Evolutionary conservation across 176 grass and related monocot species (phyloP).

Genomic region (Aechmea fasciata): DNA sequence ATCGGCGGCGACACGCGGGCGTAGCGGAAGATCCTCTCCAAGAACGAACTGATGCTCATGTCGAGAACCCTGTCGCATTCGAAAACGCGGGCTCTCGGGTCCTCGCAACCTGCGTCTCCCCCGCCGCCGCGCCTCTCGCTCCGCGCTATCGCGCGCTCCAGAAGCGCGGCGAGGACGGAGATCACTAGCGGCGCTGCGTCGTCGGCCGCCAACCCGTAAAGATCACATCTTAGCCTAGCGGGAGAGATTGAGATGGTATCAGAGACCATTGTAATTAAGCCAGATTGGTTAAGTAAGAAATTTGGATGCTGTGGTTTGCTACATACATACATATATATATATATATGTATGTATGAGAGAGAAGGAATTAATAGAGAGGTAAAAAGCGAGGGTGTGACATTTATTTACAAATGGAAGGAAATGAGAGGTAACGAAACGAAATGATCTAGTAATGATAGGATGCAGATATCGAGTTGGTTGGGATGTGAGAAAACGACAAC

Average conservation of each 20-base stretch:
- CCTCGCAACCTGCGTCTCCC: not conserved
- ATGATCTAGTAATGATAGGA: not conserved
- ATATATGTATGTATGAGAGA: not conserved
- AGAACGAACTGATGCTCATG: constrained; percentile 53
- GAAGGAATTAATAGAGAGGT: not conserved
- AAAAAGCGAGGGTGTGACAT: not conserved
- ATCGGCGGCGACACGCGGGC: constrained; percentile 47
- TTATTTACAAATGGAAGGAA: not conserved
- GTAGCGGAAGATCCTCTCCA: constrained; percentile 68
- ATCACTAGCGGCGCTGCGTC: constrained; percentile 36
- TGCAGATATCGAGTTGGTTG: constrained; percentile 1
- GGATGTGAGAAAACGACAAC: constrained; percentile 1
- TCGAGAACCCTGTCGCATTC: constrained; percentile 50
- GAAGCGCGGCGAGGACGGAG: constrained; percentile 65
- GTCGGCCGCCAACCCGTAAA: constrained; percentile 24
- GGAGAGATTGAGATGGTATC: constrained; percentile 34
- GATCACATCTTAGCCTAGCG: constrained; percentile 23
- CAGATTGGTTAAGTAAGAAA: constrained; percentile 3
- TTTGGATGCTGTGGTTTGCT: too few species aligned
- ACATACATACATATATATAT: too few species aligned
- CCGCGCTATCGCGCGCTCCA: constrained; percentile 61
- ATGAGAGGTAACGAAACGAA: not conserved
- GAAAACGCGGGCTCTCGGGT: constrained; percentile 31
- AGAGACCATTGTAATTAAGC: not conserved
- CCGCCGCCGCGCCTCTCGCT: constrained; percentile 36